Base-by-base conservation (phyloP, 306 rosid species). In the Trichosanthes cucumerina region DNA sequence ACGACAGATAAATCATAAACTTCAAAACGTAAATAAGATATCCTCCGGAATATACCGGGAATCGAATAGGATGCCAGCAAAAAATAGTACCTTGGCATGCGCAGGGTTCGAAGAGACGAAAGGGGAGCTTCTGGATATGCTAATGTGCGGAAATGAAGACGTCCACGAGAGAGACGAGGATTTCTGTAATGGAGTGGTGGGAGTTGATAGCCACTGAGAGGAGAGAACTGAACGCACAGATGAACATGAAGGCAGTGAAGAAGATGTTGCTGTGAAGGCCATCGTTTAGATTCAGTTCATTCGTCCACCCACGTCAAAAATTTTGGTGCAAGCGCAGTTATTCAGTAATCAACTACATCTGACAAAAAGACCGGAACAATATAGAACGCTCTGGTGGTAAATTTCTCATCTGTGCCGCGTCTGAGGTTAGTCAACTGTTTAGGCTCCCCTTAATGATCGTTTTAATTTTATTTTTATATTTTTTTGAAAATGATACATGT, bases 151-250 rank as follows among this genome's bases (percentile, higher is more conserved):
- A 76, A 88, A 84, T 8, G 95, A 85, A 76, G 88, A 84, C 6
- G 84, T 68, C 89, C 91, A 90, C n/a, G 92, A 88, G 33, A 90
- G 86, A 12, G 84, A 82, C 16, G 74, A 41, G 81, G 86, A 79
- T 84, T 80, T 86, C 38, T 13, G 76, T 13, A 36, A 44, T 43
- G 38, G 76, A 70, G 70, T 16, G 21, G 69, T 28, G 3, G 69
- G 39, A 63, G 38, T 2, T 44, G 76, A 44, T 13, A 9, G 36
- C 21, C 76, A 21, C 21, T 70, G 76, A 26, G 41, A 28, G 58
- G 41, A 72, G 58, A 47, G 5, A 70, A 44, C 12, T 46, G 56
- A 44, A 47, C 36, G 23, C 43, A 72, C 57, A 43, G 39, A 70
- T 12, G 54, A 47, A 46, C 24, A 24, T 24, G 59, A 47, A 12